phyloP scores from a whole-genome alignment of 441 rosid species.

The Rhodomyrtus psidioides region DNA sequence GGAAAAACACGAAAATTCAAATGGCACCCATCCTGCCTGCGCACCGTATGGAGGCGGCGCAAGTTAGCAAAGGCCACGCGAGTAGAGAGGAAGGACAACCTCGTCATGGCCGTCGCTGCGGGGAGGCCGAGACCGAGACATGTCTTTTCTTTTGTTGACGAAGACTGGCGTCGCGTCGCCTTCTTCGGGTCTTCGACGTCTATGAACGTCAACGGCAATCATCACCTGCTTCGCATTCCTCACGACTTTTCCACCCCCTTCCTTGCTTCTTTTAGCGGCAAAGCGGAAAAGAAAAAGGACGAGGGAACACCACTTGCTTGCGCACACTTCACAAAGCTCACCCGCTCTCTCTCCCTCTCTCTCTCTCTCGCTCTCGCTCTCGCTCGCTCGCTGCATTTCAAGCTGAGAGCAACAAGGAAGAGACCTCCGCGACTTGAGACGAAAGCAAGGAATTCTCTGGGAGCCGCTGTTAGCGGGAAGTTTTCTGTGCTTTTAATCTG shows the following conservation, averaged over 20 bases:
- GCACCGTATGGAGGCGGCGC: neutral
- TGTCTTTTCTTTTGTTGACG: neutral
- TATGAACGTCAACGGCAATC: neutral
- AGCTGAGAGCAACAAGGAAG: neutral
- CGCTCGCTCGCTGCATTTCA: neutral
- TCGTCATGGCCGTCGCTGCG: neutral
- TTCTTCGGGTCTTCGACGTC: neutral
- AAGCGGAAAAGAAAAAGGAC: neutral
- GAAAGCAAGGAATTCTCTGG: neutral
- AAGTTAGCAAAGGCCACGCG: neutral
- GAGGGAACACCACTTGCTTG: neutral
- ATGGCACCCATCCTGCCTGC: neutral
- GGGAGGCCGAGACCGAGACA: neutral
- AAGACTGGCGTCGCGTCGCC: neutral
- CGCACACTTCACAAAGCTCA: neutral
- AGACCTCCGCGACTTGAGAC: neutral
- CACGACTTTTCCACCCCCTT: neutral
- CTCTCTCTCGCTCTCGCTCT: neutral
- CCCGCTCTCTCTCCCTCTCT: neutral
- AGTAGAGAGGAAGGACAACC: neutral
- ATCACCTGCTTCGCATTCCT: neutral
- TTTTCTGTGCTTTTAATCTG: neutral
- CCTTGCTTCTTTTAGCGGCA: slow-evolving; percentile 7
- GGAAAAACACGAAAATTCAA: neutral
- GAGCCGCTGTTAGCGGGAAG: neutral